Evolutionary conservation across 2,329 filamentous ascomycete genomes (phyloP), one percentile per base, ranked within the genome.

Genomic region (Venturiaceae sp.): DNA sequence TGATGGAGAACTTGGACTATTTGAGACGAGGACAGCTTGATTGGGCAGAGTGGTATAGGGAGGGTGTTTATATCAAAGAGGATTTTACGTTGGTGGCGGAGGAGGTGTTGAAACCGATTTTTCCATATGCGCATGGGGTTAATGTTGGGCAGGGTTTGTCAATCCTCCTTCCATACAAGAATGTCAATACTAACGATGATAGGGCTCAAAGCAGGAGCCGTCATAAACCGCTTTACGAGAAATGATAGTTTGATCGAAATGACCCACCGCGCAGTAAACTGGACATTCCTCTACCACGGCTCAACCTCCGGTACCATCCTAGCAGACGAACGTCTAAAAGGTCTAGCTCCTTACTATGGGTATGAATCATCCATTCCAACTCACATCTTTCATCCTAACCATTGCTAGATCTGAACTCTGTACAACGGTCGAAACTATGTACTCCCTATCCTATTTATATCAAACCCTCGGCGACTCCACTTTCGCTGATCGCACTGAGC

Each of bases 341-440:
- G 77, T 2, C 63, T 77, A 13, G 72, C 71, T 53, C 76, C 78
- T 2, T 69, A 67, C 8, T 66, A 69, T 54, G 71, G 70, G n/a
- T n/a, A n/a, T n/a, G n/a, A n/a, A n/a, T n/a, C n/a, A n/a, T n/a
- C n/a, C n/a, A n/a, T n/a, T n/a, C n/a, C n/a, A n/a, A n/a, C n/a
- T 54, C 53, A 60, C n/a, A 36, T 32, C 33, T 21, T 14, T 28
- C 7, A 3, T 21, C 57, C 58, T 47, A n/a, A n/a, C n/a, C n/a
- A n/a, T n/a, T n/a, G n/a, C n/a, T n/a, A n/a, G n/a, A n/a, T 73
- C 74, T 1, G 79, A 82, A 64, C 71, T 79, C 0, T 82, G 79
- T 66, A 79, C 75, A 2, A 70, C 74, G 1, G 79, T 80, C 4
- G 79, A 82, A 64, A 73, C 74, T 0, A 79, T 80, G 65, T 80